Evolutionary conservation across 495 filamentous ascomycete species (phyloP), one percentile per base, ranked within the genome.

Genomic region (Staphylotrichum longicolle): DNA sequence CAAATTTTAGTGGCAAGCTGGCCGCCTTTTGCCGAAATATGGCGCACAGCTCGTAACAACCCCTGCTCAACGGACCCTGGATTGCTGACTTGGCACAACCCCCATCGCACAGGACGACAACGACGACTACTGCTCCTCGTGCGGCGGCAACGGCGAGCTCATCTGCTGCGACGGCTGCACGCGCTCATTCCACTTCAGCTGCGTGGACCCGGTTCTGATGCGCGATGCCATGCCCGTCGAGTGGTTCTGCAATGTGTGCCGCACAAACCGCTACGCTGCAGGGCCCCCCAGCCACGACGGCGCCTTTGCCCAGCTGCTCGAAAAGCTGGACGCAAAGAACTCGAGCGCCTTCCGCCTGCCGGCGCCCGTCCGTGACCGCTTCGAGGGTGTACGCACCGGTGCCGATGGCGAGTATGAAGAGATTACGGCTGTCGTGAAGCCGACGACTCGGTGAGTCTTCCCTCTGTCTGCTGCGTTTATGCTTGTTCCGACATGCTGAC

Each of bases 101-200:
- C 6, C 37, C 54, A 51, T 51, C 44, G 14, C 59, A 47, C 35
- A 86, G 77, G 83, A 88, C 66, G 89, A 95, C 52, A 96, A 96
- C 70, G 89, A 91, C 64, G 94, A 98, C 66, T 85, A 87, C 66
- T 98, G 94, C 75, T 82, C 83, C 52, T 81, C 91, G 9, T 98
- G 94, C 74, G 84, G 86, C 65, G 85, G 86, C 45, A 87, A 83
- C 56, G 94, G 94, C n/a, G 80, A 87, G 55, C 78, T 98, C 33
- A 77, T 98, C 60, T 96, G 93, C 75, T 98, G 94, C 72, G 94
- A 98, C 73, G 88, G 88, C 51, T 98, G 94, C 77, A 81, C 83
- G 15, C 85, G 88, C 49, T 88, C 91, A 0, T 96, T 91, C 74
- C 94, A 98, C 72, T 91, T 91, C 68, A 78, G 78, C 48, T 98